These are phyloP conservation scores for Fragaria vesca DNA, from an alignment of 306 rosid genomes.

Conservation along the genomic window DNA sequence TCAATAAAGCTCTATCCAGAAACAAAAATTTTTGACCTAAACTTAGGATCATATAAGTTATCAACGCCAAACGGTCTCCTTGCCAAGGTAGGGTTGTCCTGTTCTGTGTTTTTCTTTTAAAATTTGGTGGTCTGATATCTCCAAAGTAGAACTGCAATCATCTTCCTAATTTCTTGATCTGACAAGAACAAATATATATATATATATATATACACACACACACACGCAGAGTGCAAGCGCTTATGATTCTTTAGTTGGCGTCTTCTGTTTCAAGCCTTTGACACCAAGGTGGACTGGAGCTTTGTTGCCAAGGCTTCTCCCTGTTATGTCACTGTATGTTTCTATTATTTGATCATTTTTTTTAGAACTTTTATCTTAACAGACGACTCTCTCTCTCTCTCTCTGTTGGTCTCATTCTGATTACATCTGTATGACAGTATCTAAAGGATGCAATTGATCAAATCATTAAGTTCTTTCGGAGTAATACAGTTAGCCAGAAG, in stretches of 20 bases:
- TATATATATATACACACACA: neutral
- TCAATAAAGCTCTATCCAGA: slow-evolving; percentile 82
- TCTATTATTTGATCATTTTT: slow-evolving; percentile 16
- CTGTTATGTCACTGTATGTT: slow-evolving; percentile 91
- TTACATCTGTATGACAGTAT: slow-evolving; percentile 56
- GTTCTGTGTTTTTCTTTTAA: slow-evolving; percentile 14
- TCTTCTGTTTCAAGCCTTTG: slow-evolving; percentile 76
- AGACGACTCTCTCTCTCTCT: slow-evolving; percentile 12
- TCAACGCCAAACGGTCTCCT: slow-evolving; percentile 90
- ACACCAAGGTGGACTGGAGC: slow-evolving; percentile 88
- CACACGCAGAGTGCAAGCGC: slow-evolving; percentile 81
- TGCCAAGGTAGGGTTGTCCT: slow-evolving; percentile 63
- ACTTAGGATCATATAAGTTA: slow-evolving; percentile 77
- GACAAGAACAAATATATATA: neutral
- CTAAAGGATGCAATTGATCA: slow-evolving; percentile 78
- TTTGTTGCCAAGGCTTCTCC: slow-evolving; percentile 97
- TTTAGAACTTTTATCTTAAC: slow-evolving; percentile 1
- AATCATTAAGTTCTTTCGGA: slow-evolving; percentile 77
- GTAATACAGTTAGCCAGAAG: slow-evolving; percentile 71
- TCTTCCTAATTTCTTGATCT: slow-evolving; percentile 11
- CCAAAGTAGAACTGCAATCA: slow-evolving; percentile 20
- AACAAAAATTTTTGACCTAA: slow-evolving; percentile 79
- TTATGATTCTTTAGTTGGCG: slow-evolving; percentile 69
- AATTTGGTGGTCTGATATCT: slow-evolving; percentile 15
- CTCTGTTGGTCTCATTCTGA: slow-evolving; percentile 14